Percentiles rank a stretch among this genome's conserved stretches.
Conservation (phyloP, 768 basidiomycete genomes). For the Lactarius trivialis region DNA sequence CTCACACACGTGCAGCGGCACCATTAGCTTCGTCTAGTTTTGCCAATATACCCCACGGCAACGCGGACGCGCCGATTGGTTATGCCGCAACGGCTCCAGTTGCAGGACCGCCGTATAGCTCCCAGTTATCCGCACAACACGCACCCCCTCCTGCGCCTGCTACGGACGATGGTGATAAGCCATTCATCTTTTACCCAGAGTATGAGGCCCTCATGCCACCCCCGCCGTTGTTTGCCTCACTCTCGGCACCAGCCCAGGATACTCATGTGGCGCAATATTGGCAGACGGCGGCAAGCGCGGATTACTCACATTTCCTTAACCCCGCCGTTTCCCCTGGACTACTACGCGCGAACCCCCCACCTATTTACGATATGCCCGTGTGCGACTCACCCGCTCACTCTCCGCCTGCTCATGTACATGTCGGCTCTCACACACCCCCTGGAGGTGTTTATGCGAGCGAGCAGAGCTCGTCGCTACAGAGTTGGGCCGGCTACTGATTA, state of each 20-base stretch:
- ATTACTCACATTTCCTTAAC: constrained; percentile 20
- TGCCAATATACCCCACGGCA: constrained; percentile 13
- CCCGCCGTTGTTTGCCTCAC: constrained; percentile 8
- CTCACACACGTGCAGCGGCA: neutral
- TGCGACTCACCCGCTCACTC: constrained; percentile 3
- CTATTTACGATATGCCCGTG: constrained; percentile 7
- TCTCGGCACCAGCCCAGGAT: neutral
- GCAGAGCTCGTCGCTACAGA: constrained; percentile 16
- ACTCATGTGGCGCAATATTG: constrained; percentile 14
- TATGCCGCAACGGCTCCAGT: constrained; percentile 1
- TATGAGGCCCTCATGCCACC: constrained; percentile 15
- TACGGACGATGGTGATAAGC: constrained; percentile 22
- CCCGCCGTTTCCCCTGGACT: constrained; percentile 15
- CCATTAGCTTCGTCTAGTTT: constrained; percentile 7
- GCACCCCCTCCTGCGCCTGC: neutral
- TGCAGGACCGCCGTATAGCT: neutral
- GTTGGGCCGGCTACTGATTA: constrained; percentile 14
- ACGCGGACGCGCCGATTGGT: constrained; percentile 1
- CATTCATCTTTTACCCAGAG: constrained; percentile 24
- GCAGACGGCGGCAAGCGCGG: constrained; percentile 5
- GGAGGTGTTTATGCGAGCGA: constrained; percentile 12
- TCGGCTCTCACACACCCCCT: neutral
- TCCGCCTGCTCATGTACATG: neutral
- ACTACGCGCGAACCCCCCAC: constrained; percentile 7
- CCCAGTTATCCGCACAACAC: constrained; percentile 4